Evolutionary conservation across 1,139 yeast genomes (phyloP).

Genomic region (Pichia sp.): DNA sequence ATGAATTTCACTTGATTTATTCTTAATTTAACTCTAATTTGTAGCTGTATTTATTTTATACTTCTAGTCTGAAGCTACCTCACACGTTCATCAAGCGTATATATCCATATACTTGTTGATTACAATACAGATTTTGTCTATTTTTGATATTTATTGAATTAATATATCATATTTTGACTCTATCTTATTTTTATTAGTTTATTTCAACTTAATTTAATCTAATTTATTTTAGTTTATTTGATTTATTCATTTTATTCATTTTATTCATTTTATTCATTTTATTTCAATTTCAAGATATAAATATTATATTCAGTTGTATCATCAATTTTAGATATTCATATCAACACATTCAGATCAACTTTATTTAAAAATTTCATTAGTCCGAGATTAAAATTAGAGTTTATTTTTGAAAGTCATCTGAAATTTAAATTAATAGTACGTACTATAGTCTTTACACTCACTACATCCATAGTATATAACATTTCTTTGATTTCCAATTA

Average conservation of each 20-base stretch:
- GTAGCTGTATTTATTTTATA: not conserved
- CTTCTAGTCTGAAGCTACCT: not conserved
- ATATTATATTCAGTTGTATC: not conserved
- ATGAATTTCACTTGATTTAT: not conserved
- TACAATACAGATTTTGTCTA: not conserved
- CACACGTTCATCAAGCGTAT: not conserved
- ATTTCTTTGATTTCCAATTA: not conserved
- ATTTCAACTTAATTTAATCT: not conserved
- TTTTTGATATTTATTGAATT: constrained; percentile 15
- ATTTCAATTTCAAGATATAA: not conserved
- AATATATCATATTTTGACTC: constrained; percentile 9
- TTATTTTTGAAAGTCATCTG: not conserved
- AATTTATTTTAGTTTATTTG: not conserved
- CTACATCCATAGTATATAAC: not conserved
- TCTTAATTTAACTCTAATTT: not conserved
- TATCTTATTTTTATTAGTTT: not conserved
- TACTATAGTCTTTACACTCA: not conserved
- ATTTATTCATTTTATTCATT: no score
- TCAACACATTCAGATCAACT: not conserved
- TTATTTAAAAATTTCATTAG: not conserved
- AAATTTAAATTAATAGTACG: not conserved
- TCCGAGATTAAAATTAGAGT: not conserved
- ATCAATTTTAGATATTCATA: not conserved
- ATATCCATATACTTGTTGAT: not conserved
- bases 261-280: no score